Conservation (phyloP, 1,284 basidiomycete species). For the Puccinia horiana region DNA sequence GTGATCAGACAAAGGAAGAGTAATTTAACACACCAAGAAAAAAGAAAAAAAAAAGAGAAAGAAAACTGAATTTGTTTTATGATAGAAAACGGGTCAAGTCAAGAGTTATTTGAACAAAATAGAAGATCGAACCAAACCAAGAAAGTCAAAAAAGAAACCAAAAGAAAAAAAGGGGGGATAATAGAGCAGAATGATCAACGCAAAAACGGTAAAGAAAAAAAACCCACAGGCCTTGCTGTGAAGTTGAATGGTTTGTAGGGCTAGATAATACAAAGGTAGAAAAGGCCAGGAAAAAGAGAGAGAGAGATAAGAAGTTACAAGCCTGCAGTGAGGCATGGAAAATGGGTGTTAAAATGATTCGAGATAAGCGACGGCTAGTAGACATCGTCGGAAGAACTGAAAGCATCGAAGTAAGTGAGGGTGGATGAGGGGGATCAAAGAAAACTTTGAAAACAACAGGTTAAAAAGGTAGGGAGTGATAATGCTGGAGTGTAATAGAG, state of each 20-base stretch:
- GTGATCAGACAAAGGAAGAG: no score
- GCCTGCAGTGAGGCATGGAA: background rate
- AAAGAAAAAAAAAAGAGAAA: no score
- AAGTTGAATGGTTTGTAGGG: background rate
- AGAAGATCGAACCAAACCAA: constrained; percentile 16
- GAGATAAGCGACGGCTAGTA: background rate
- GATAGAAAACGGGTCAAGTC: background rate
- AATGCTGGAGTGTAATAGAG: background rate
- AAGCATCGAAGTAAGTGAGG: constrained; percentile 11
- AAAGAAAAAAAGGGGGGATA: background rate
- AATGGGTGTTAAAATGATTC: background rate
- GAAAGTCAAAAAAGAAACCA: background rate
- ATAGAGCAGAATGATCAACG: background rate
- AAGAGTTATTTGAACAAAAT: background rate
- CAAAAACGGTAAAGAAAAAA: no score
- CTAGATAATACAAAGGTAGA: background rate
- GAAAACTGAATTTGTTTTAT: no score
- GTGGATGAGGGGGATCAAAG: background rate
- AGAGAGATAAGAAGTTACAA: background rate
- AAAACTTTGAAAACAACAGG: background rate
- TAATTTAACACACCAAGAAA: no score
- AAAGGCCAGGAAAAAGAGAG: background rate
- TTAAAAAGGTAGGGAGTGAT: background rate
- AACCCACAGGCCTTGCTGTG: background rate
- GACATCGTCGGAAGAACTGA: background rate